These are phyloP conservation scores for Epithemia pelagica DNA, from an alignment of 108 stramenopile genomes.

Conservation along the genomic window DNA sequence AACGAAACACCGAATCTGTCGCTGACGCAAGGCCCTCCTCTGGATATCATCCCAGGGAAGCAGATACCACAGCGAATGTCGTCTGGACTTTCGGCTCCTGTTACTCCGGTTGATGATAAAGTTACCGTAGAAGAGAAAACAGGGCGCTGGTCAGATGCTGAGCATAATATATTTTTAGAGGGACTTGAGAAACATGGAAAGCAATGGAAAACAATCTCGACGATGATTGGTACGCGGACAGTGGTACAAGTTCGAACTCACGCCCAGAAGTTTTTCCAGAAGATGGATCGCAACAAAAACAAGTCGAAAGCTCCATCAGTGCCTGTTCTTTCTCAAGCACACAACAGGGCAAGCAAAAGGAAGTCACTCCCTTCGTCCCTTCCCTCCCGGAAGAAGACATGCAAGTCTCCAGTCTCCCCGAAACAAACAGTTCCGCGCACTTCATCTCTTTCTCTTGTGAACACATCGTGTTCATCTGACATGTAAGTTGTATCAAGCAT, in stretches of 20 bases:
- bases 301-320: neutral
- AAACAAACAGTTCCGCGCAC: constrained; percentile 3
- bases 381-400: constrained; percentile 3
- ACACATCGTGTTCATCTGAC: neutral
- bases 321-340: neutral
- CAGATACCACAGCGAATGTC: neutral
- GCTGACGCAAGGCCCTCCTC: neutral
- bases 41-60: neutral
- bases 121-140: constrained; percentile 25
- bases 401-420: neutral
- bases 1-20: neutral
- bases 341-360: neutral
- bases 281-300: constrained; percentile 21
- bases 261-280: constrained; percentile 84
- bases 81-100: neutral
- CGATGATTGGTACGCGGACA: constrained; percentile 55
- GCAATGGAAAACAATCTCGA: constrained; percentile 68
- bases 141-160: constrained; percentile 73
- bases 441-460: constrained; percentile 1
- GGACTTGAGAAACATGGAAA: constrained; percentile 70
- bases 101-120: constrained; percentile 6
- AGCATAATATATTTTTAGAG: constrained; percentile 62
- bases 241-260: constrained; percentile 81
- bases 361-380: constrained; percentile 7
- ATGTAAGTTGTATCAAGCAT: neutral